Evolutionary conservation across 1,284 basidiomycete genomes (phyloP).

Genomic region (Neolentinus lepideus): DNA sequence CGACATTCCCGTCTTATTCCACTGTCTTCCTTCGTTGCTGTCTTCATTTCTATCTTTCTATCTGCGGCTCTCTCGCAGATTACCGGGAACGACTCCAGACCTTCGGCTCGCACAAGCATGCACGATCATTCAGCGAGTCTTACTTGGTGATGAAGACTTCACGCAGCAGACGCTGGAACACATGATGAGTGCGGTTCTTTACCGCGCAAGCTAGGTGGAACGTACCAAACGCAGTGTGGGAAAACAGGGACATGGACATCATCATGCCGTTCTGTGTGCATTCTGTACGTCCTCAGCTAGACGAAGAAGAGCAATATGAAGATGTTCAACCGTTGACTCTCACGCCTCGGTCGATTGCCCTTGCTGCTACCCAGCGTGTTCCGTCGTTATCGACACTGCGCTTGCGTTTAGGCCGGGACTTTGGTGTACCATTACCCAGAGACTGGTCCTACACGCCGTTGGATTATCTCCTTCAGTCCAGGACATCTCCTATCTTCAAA

Average conservation of each 20-base stretch:
- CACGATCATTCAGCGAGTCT: slow-evolving; percentile 41
- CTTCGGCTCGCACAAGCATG: slow-evolving; percentile 63
- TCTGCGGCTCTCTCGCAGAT: slow-evolving; percentile 44
- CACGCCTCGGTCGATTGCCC: slow-evolving; percentile 46
- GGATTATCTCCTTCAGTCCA: slow-evolving; percentile 78
- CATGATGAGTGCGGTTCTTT: slow-evolving; percentile 34
- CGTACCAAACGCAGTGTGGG: slow-evolving; percentile 38
- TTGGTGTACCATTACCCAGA: slow-evolving; percentile 55
- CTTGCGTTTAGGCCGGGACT: slow-evolving; percentile 13
- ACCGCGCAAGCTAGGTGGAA: slow-evolving; percentile 26
- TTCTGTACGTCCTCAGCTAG: slow-evolving; percentile 21
- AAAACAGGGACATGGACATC: slow-evolving; percentile 38
- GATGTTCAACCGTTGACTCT: slow-evolving; percentile 39
- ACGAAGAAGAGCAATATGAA: slow-evolving; percentile 19
- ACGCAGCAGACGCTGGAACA: slow-evolving; percentile 32
- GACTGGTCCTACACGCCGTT: slow-evolving; percentile 77
- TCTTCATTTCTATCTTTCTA: slow-evolving; percentile 46
- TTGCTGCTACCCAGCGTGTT: slow-evolving; percentile 46
- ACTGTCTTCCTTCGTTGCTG: slow-evolving; percentile 37
- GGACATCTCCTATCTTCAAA: slow-evolving; percentile 66
- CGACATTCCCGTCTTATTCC: slow-evolving; percentile 21
- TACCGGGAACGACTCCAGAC: slow-evolving; percentile 45
- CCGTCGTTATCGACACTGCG: slow-evolving; percentile 29
- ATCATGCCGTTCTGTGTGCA: slow-evolving; percentile 56
- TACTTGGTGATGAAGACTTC: slow-evolving; percentile 62